A percentile compares a stretch with the other conserved stretches of the same genome.
Conservation (phyloP, 805 yeast species). For the Wickerhamiella nectarea region DNA sequence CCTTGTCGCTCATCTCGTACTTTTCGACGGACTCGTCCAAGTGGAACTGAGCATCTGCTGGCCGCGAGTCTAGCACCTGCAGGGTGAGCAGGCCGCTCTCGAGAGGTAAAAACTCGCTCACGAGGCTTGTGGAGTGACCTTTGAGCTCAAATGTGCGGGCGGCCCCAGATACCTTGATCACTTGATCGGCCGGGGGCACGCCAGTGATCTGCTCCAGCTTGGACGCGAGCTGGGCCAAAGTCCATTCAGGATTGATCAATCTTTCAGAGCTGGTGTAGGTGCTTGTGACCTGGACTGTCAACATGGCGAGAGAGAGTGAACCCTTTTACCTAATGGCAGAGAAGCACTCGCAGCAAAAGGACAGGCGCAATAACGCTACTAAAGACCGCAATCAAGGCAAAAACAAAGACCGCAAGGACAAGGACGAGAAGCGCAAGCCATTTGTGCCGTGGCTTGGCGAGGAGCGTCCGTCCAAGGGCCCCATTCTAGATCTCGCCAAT, state of each 20-base stretch:
- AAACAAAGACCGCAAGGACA: constrained; percentile 15
- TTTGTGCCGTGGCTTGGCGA: constrained; percentile 25
- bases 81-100: constrained; percentile 27
- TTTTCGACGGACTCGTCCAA: constrained; percentile 28
- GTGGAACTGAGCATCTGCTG: constrained; percentile 23
- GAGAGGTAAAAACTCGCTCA: constrained; percentile 7
- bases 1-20: constrained; percentile 41
- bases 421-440: constrained; percentile 21
- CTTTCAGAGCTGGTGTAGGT: constrained; percentile 56
- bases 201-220: constrained; percentile 64
- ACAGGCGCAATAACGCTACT: constrained; percentile 15
- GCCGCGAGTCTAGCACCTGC: constrained; percentile 36
- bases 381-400: constrained; percentile 13
- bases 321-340: constrained; percentile 5
- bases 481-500: constrained; percentile 66
- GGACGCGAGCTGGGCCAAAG: constrained; percentile 36
- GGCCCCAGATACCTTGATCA: constrained; percentile 22
- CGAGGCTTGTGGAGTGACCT: constrained; percentile 11
- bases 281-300: constrained; percentile 33
- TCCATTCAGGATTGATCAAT: constrained; percentile 50
- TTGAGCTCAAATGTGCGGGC: background rate
- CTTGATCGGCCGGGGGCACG: constrained; percentile 42
- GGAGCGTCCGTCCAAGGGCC: constrained; percentile 82
- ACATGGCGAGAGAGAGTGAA: background rate
- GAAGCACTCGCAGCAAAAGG: constrained; percentile 8